These are phyloP conservation scores for Aspergillus jensenii DNA, from an alignment of 2,329 filamentous ascomycete species.

Conservation along the genomic window DNA sequence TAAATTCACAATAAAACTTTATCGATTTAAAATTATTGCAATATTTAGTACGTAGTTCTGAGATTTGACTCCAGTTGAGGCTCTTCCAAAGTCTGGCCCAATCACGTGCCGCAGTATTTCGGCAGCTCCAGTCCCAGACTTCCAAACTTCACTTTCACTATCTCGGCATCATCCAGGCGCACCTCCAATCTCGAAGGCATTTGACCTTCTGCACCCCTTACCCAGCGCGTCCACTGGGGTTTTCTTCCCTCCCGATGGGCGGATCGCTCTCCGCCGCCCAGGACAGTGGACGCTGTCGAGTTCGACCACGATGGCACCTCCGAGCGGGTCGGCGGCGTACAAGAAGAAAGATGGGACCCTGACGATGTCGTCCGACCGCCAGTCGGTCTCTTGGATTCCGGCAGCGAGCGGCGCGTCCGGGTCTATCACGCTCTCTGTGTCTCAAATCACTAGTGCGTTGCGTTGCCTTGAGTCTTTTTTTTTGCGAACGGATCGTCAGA, in stretches of 20 bases:
- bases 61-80: background rate
- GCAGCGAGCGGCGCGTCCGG: conserved; percentile 61
- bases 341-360: conserved; percentile 95
- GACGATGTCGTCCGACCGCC: conserved; percentile 70
- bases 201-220: conserved; percentile 19
- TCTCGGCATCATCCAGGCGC: conserved; percentile 10
- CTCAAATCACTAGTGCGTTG: conserved; percentile 76
- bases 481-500: background rate
- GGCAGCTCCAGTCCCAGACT: conserved; percentile 1
- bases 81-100: background rate
- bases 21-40: background rate
- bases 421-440: conserved; percentile 67
- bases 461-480: background rate
- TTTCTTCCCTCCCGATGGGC: conserved; percentile 33
- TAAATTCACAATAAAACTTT: background rate
- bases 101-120: conserved; percentile 10
- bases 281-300: conserved; percentile 40
- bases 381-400: conserved; percentile 78
- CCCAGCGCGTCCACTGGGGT: conserved; percentile 20
- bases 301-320: conserved; percentile 44
- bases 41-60: background rate
- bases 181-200: conserved; percentile 14
- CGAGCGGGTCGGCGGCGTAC: conserved; percentile 71
- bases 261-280: conserved; percentile 31
- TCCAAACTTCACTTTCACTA: conserved; percentile 5